Conservation (phyloP, 805 yeast genomes). For the Zygoascus flipseniorum region DNA sequence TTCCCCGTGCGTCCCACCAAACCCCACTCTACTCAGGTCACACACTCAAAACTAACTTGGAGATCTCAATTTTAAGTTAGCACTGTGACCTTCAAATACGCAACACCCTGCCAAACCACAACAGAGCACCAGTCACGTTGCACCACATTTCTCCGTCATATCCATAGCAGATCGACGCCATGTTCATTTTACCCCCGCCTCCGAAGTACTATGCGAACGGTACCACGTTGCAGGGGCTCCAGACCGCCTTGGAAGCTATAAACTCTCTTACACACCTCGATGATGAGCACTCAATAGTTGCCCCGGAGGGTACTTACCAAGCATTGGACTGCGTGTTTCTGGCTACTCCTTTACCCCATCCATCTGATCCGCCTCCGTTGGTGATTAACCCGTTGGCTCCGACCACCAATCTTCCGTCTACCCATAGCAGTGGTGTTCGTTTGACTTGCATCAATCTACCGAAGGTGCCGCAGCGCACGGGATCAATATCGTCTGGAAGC, state of each 20-base stretch:
- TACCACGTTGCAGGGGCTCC: conserved; percentile 4
- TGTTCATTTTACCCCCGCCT: conserved; percentile 28
- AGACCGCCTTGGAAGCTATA: conserved; percentile 15
- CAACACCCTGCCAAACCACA: background rate
- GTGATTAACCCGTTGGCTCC: conserved; percentile 31
- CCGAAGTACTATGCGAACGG: conserved; percentile 19
- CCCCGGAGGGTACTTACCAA: conserved; percentile 28
- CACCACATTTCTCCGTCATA: background rate
- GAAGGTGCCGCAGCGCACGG: background rate
- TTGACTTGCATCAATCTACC: background rate
- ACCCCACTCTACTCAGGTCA: too few species aligned
- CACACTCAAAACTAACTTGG: too few species aligned
- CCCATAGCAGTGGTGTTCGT: conserved; percentile 18
- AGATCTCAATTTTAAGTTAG: too few species aligned
- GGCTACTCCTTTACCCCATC: conserved; percentile 33
- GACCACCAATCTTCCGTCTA: conserved; percentile 22
- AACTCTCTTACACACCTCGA: conserved; percentile 20
- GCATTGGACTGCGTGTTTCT: conserved; percentile 24
- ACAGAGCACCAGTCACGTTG: background rate
- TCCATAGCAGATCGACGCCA: conserved; percentile 2
- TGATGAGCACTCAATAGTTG: conserved; percentile 18
- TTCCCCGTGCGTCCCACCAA: too few species aligned
- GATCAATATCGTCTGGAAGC: background rate
- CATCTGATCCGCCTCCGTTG: conserved; percentile 27
- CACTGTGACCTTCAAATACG: too few species aligned